Evolutionary conservation across 306 rosid species (phyloP).

Genomic region (Castanospermum australe): DNA sequence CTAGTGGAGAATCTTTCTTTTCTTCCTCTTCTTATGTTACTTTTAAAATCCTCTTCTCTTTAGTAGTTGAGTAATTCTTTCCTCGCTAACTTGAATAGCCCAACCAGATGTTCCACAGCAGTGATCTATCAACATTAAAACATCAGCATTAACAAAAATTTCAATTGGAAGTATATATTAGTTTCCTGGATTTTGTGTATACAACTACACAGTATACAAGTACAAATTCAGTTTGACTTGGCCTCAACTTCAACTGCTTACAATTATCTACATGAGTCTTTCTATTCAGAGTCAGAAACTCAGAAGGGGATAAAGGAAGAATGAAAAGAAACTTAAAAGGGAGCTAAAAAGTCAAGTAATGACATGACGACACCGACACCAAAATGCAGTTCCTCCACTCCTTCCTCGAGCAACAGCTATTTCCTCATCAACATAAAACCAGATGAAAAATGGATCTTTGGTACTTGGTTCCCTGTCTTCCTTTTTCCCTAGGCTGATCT

Average conservation of each 20-base stretch:
- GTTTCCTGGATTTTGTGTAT: conserved; percentile 1
- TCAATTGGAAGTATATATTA: background rate
- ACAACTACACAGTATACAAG: conserved; percentile 4
- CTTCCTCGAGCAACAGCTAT: conserved; percentile 93
- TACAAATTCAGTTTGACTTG: background rate
- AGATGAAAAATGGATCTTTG: conserved; percentile 83
- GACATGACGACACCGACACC: conserved; percentile 80
- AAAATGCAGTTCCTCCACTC: conserved; percentile 90
- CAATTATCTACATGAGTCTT: conserved; percentile 22
- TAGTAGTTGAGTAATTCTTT: background rate
- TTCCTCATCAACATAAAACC: conserved; percentile 95
- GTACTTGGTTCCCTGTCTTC: conserved; percentile 74
- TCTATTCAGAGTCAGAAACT: conserved; percentile 4
- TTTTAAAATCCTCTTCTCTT: background rate
- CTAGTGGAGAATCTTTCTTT: background rate
- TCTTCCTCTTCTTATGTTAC: background rate
- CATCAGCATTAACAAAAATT: background rate
- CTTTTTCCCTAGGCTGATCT: conserved; percentile 74
- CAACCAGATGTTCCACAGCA: background rate
- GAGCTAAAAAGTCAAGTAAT: conserved; percentile 22
- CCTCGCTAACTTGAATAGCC: background rate
- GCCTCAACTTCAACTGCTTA: conserved; percentile 14
- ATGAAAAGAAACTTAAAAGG: background rate
- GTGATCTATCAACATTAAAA: background rate
- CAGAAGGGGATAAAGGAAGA: background rate